A percentile compares a stretch with the other conserved stretches of the same genome.
These are phyloP conservation scores for Aspergillus haitiensis DNA, from an alignment of 495 filamentous ascomycete species.

Conservation along the genomic window DNA sequence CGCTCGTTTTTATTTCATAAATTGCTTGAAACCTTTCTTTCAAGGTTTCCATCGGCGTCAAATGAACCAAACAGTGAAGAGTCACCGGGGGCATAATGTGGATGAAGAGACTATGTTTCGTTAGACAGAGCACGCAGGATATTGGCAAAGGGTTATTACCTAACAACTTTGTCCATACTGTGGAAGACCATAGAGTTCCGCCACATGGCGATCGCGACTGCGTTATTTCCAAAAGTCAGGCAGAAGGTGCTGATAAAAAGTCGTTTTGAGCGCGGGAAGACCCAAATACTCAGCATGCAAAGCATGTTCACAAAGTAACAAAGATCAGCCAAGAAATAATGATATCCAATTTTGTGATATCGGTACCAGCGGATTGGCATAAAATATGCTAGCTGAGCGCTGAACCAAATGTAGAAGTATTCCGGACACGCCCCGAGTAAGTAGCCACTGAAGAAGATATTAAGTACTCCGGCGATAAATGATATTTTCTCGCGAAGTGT, in stretches of 20 bases:
- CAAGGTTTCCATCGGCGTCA: slow-evolving; percentile 64
- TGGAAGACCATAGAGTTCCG: slow-evolving; percentile 98
- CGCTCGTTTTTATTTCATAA: slow-evolving; percentile 74
- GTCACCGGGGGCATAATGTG: slow-evolving; percentile 98
- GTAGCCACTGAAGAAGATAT: slow-evolving; percentile 95
- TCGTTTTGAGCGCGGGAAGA: slow-evolving; percentile 86
- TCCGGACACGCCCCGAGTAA: slow-evolving; percentile 84
- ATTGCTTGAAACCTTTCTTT: slow-evolving; percentile 80
- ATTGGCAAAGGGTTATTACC: slow-evolving; percentile 41
- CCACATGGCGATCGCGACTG: slow-evolving; percentile 99
- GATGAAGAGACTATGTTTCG: slow-evolving; percentile 74
- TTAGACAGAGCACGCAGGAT: slow-evolving; percentile 15
- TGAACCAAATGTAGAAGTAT: slow-evolving; percentile 91
- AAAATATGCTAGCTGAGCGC: slow-evolving; percentile 79
- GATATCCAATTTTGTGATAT: slow-evolving; percentile 86
- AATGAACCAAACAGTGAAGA: slow-evolving; percentile 87
- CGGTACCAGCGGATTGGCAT: slow-evolving; percentile 94
- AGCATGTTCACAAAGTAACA: slow-evolving; percentile 98
- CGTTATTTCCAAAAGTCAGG: slow-evolving; percentile 92
- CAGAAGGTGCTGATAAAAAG: slow-evolving; percentile 93
- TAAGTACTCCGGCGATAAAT: slow-evolving; percentile 93
- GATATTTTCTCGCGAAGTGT: slow-evolving; percentile 91
- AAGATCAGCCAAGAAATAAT: slow-evolving; percentile 96
- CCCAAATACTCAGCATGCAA: slow-evolving; percentile 78
- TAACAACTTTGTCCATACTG: slow-evolving; percentile 92